Base-by-base conservation (phyloP, 2,329 filamentous ascomycete genomes). In the Botrytis hyacinthi region DNA sequence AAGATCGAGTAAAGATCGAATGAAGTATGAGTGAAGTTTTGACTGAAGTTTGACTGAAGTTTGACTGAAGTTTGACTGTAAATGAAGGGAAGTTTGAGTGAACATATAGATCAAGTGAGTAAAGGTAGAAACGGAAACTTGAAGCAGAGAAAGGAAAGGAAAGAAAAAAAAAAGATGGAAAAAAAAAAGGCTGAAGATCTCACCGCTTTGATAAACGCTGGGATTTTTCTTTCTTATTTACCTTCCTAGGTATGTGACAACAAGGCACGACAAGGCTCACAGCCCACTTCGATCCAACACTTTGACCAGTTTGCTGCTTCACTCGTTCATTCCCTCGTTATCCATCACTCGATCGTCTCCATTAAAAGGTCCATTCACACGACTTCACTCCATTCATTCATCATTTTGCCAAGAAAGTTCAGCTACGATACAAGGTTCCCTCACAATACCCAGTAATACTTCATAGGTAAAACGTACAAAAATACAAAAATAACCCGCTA, bases 151-250 rank as follows among this genome's bases (percentile, higher is more conserved):
- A 22, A 12, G 29, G 40, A 4, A 29, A 20, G 8, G 1, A 18
- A 22, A 10, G 14, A 3, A n/a, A 6, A 18, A 66, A 18, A n/a
- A 22, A 51, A 44, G 16, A 42, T 42, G 18, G 3, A 37, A 37
- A 4, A 66, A n/a, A 51, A 66, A 20, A 67, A 32, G 61, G 16
- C n/a, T 46, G 32, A 67, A 26, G 22, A 67, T 54, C 48, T 68
- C 48, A 68, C 65, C 65, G 65, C 65, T 37, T 68, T 68, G 35
- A 42, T 68, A 20, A 32, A 32, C 37, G 35, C 37, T 63, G 37
- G 37, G 26, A 54, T 51, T 51, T n/a, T 26, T 51, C 22, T 51
- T 51, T 51, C 46, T 51, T 26, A 22, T 46, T 46, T 22, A 46
- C 20, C 44, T 46, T 46, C 20, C 20, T 46, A 9, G 20, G 0